Conservation (phyloP, 805 yeast genomes). For the Saccharomycopsis selenospora region DNA sequence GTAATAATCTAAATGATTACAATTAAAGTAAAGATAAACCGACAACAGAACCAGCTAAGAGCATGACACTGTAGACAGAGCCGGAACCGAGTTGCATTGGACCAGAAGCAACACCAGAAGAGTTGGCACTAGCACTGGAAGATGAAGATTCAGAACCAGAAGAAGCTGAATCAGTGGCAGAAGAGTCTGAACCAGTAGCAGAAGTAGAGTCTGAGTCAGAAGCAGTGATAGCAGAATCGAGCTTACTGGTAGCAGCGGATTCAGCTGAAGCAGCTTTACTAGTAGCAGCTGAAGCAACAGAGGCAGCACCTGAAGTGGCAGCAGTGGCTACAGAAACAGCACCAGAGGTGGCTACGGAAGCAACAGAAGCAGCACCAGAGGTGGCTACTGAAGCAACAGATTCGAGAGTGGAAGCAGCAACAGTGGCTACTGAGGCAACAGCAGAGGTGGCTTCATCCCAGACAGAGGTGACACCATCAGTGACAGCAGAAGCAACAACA, state of each 20-base stretch:
- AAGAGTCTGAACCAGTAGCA: background rate
- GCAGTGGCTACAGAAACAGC: background rate
- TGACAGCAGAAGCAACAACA: background rate
- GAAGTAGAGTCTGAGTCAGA: background rate
- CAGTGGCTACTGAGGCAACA: background rate
- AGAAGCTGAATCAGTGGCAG: background rate
- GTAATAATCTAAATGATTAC: too few species aligned
- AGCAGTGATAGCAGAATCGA: background rate
- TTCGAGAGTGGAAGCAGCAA: background rate
- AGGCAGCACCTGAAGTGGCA: background rate
- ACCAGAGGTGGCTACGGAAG: background rate
- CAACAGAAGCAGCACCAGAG: background rate
- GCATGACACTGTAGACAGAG: background rate
- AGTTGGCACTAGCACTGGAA: background rate
- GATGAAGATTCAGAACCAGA: background rate
- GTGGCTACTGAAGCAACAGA: background rate
- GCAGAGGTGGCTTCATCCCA: background rate
- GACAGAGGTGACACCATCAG: background rate
- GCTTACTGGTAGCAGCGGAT: background rate
- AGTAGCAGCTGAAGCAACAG: background rate
- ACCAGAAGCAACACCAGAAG: background rate
- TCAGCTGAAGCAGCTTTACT: background rate
- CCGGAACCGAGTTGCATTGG: background rate
- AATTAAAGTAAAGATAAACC: conserved; percentile 1
- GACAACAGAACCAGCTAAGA: conserved; percentile 1